Conservation (phyloP, 2,329 filamentous ascomycete species). For the Aureobasidium sp. region DNA sequence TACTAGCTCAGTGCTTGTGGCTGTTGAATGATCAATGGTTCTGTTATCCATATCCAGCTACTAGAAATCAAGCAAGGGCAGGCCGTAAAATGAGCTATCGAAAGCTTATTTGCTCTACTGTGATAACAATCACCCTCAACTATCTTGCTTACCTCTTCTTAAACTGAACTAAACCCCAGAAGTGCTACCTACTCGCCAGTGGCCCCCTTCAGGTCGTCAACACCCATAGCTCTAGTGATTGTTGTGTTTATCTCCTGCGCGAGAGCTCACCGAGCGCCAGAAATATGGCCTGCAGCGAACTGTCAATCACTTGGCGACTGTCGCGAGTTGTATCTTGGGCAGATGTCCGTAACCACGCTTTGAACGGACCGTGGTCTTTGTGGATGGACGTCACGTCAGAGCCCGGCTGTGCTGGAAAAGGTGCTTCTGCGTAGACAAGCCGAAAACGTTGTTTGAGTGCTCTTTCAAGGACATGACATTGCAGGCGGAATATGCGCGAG, state of each 20-base stretch:
- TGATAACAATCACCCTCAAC: too few species aligned
- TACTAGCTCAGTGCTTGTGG: too few species aligned
- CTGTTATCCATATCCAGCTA: too few species aligned
- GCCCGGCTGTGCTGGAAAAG: background rate
- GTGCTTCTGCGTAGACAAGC: background rate
- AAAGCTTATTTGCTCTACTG: too few species aligned
- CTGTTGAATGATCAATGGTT: too few species aligned
- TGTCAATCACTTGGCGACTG: background rate
- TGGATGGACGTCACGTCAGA: background rate
- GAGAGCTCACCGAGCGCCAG: too few species aligned
- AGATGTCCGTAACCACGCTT: background rate
- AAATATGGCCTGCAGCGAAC: too few species aligned
- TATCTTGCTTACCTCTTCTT: too few species aligned
- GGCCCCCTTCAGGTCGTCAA: conserved; percentile 42
- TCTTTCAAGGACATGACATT: conserved; percentile 27
- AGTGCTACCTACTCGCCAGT: conserved; percentile 52
- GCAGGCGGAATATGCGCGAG: conserved; percentile 29
- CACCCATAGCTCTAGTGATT: background rate
- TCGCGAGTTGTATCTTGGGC: too few species aligned
- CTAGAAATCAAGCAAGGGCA: too few species aligned
- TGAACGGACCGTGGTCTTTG: background rate
- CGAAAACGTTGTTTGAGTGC: conserved; percentile 25
- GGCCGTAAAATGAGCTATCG: too few species aligned
- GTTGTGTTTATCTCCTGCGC: background rate
- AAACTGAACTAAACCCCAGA: conserved; percentile 49